Conservation (phyloP, 2,329 filamentous ascomycete genomes). For the Corniculantispora saksenae region DNA sequence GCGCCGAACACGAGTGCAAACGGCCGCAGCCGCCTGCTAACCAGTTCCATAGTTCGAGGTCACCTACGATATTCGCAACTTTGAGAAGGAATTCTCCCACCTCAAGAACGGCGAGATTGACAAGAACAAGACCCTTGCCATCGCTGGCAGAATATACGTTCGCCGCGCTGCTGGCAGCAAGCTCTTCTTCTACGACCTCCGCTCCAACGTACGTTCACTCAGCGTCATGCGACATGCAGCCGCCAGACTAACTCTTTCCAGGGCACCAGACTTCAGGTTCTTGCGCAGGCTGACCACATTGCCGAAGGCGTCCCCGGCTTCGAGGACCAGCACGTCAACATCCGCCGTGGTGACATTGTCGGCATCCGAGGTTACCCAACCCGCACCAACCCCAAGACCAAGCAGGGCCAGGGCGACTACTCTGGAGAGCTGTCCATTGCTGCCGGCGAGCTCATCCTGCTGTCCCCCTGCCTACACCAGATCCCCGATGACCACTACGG, state of each 20-base stretch:
- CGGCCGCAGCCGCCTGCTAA: neutral
- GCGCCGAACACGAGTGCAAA: conserved; percentile 3
- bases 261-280: conserved; percentile 77
- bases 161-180: conserved; percentile 81
- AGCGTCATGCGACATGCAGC: neutral
- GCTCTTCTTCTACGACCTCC: conserved; percentile 82
- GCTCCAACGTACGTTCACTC: conserved; percentile 34
- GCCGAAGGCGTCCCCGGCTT: conserved; percentile 68
- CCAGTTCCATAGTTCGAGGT: conserved; percentile 64
- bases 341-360: conserved; percentile 90
- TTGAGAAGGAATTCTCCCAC: conserved; percentile 73
- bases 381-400: conserved; percentile 86
- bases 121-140: conserved; percentile 71
- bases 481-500: conserved; percentile 85
- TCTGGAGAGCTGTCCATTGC: conserved; percentile 90
- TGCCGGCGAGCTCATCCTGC: conserved; percentile 78
- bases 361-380: conserved; percentile 48
- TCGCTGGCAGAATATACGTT: conserved; percentile 88
- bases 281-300: conserved; percentile 84
- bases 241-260: conserved; percentile 25
- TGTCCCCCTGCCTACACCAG: conserved; percentile 84
- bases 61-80: conserved; percentile 79
- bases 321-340: conserved; percentile 82
- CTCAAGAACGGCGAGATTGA: conserved; percentile 86
- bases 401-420: conserved; percentile 68